Evolutionary conservation across 208 protist species (phyloP).

Genomic region (Trypanosomatidae sp.): DNA sequence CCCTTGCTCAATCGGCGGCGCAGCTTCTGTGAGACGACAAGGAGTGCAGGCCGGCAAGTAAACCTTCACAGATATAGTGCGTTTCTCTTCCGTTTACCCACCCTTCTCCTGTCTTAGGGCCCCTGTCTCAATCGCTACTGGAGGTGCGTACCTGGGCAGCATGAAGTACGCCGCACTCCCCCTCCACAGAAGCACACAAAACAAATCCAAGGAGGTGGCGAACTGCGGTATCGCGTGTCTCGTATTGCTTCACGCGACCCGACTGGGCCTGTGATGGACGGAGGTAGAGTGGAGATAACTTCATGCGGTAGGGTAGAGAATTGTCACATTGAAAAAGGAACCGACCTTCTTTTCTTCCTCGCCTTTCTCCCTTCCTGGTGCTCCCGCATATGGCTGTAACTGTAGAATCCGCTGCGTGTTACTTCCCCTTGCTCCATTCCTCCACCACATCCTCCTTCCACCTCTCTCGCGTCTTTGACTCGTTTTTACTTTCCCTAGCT

Average conservation of each 20-base stretch:
- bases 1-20: background rate
- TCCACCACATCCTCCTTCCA: background rate
- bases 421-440: background rate
- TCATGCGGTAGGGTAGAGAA: background rate
- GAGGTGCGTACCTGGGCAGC: background rate
- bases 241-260: background rate
- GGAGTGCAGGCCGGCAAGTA: background rate
- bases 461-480: background rate
- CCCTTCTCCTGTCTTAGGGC: background rate
- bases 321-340: background rate
- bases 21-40: background rate
- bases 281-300: background rate
- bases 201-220: background rate
- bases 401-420: background rate
- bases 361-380: background rate
- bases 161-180: background rate
- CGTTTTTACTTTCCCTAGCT: background rate
- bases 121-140: background rate
- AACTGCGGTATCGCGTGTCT: background rate
- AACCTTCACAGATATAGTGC: background rate
- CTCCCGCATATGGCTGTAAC: background rate
- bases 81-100: too few relatives aligned
- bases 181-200: background rate
- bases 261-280: background rate
- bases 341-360: too few relatives aligned